phyloP scores from a whole-genome alignment of 352 stramenopile species.

The Thalassiosira delicatula region DNA sequence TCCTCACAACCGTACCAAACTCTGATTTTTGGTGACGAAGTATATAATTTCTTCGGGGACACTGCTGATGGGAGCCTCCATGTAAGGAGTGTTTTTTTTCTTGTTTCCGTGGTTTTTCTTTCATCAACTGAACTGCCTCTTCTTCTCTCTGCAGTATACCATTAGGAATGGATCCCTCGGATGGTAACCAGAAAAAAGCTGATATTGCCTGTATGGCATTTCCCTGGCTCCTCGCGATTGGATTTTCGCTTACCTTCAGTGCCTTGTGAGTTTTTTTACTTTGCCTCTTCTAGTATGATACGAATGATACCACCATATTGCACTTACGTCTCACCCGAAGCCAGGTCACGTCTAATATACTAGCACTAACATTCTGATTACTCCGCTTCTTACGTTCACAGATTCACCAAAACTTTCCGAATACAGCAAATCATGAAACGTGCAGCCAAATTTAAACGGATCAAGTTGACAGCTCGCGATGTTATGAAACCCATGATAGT shows the following conservation, averaged over 20 bases:
- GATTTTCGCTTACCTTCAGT: neutral
- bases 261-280: neutral
- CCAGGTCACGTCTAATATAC: too few relatives aligned
- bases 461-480: neutral
- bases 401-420: neutral
- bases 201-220: neutral
- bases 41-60: conserved; percentile 43
- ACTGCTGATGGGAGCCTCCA: conserved; percentile 51
- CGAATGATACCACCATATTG: too few relatives aligned
- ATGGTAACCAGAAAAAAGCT: conserved; percentile 3
- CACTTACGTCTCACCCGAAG: too few relatives aligned
- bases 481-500: neutral
- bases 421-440: neutral
- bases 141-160: conserved; percentile 24
- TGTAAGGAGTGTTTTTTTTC: conserved; percentile 32
- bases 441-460: neutral
- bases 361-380: too few relatives aligned
- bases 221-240: neutral
- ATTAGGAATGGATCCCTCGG: conserved; percentile 18
- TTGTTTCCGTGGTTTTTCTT: conserved; percentile 1
- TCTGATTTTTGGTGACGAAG: too few relatives aligned
- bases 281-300: too few relatives aligned
- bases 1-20: too few relatives aligned
- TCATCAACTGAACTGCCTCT: neutral
- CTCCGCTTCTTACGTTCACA: too few relatives aligned